Base-by-base conservation (phyloP, 164 flowering plant genomes). In the Magnolia changhungtana region DNA sequence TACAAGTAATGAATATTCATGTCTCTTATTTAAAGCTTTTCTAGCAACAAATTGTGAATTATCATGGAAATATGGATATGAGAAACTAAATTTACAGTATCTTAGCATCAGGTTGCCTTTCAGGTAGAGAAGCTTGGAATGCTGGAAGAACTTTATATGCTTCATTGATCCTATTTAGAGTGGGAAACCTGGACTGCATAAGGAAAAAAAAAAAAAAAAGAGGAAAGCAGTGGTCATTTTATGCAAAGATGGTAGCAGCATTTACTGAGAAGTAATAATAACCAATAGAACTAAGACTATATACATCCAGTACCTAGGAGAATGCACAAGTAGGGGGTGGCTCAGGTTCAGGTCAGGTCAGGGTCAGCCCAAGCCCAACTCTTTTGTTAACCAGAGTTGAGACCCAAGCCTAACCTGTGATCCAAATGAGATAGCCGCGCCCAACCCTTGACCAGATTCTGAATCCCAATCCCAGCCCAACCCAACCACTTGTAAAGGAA, bases 41-140 rank as follows among this genome's bases (percentile, higher is more conserved):
- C 9, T 21, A 20, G 24, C 71, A 67, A 27, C 19, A 68, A 68
- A 18, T 16, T 16, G 50, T 68, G 45, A 37, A 37, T 37, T 37
- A 37, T 37, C 45, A 37, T 37, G 45, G 45, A 37, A 6, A 68
- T 19, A 68, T 68, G 71, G 19, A 14, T 29, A 14, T 9, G 24
- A 64, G 6, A 49, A 16, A 72, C 74, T 23, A n/a, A 8, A 67
- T 67, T 82, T 74, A 83, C 55, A 52, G 55, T 74, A 66, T 20
- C 68, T 45, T 27, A 63, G 90, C 91, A 86, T 89, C 93, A 16
- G 91, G 92, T 82, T 89, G 95, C 66, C 83, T 80, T 74, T 86
- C 85, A 13, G 93, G 93, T 50, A 76, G 71, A 21, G 93, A 88
- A 51, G 86, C 90, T 79, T 82, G 77, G 72, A 81, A 88, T 80